Evolutionary conservation across 306 rosid genomes (phyloP).

Genomic region (Castanea mollissima): DNA sequence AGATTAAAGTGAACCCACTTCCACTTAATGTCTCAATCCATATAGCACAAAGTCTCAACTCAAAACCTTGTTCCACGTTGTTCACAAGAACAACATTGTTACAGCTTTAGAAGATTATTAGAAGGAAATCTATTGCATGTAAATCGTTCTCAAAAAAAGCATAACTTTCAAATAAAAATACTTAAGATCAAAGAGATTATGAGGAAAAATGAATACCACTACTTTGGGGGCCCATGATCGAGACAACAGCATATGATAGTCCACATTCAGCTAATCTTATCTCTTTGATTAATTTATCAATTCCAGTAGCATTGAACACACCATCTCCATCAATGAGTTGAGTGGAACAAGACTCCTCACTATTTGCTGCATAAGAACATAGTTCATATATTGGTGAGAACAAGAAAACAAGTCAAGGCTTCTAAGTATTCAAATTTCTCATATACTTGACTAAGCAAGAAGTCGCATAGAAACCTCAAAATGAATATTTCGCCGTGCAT

Average conservation of each 20-base stretch:
- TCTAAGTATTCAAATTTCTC: neutral
- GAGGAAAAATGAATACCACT: constrained; percentile 66
- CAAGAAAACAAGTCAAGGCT: neutral
- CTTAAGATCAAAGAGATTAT: neutral
- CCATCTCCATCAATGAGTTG: constrained; percentile 98
- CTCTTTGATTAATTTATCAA: constrained; percentile 74
- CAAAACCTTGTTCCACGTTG: neutral
- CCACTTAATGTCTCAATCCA: neutral
- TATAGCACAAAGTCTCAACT: neutral
- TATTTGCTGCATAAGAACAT: constrained; percentile 39
- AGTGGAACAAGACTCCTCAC: constrained; percentile 58
- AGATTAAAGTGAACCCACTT: neutral
- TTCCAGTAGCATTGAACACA: constrained; percentile 59
- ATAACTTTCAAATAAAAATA: neutral
- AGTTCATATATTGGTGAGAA: constrained; percentile 20
- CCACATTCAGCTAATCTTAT: constrained; percentile 87
- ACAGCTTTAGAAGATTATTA: neutral
- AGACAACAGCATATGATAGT: constrained; percentile 91
- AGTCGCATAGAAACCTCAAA: constrained; percentile 13
- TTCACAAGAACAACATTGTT: neutral
- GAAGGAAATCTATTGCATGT: neutral
- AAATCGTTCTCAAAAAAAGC: constrained; percentile 2
- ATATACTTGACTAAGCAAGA: constrained; percentile 2
- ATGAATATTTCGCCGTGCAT: constrained; percentile 10
- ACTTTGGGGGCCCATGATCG: constrained; percentile 99